Evolutionary conservation across 2,329 filamentous ascomycete genomes (phyloP), one percentile per base, ranked within the genome.

Genomic region (Cryphonectria naterciae): DNA sequence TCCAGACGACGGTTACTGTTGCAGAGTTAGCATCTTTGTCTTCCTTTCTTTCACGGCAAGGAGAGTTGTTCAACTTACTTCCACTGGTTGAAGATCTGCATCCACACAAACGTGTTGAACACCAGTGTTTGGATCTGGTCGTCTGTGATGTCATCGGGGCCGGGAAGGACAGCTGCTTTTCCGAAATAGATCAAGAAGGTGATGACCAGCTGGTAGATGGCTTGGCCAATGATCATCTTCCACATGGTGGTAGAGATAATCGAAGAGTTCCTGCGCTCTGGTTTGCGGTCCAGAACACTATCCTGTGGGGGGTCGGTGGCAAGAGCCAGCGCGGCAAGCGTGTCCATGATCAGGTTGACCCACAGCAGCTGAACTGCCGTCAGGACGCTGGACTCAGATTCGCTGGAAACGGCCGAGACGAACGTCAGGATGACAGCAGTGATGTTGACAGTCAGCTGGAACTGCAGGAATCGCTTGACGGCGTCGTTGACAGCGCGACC

Each of bases 41-140:
- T 46, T 19, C 11, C 8, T 11, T 39, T 39, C 2, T 11, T 11
- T 39, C 37, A 41, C 6, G 41, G 22, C 19, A 43, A 46, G 46
- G 61, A 61, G 32, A 39, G 28, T 60, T 15, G 28, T 74, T n/a
- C 49, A 15, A 89, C 89, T 88, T 86, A 91, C 89, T 98, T 98
- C 88, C 97, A 93, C 79, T 97, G 92, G 82, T 98, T 98, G 85
- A 98, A 98, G 76, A 98, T 97, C 77, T 98, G 95, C 95, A 98
- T 98, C 95, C 95, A 98, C 68, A 98, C 95, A 79, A 98, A 98
- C 0, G 94, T 96, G 84, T 98, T 98, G 87, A 98, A 98, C 10
- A 98, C 93, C 64, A 98, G 86, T 2, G 94, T 97, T 69, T 90
- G 85, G 72, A 97, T 85, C 76, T 92, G 85, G 1, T 78, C 80